Evolutionary conservation across 805 yeast species (phyloP).

Genomic region (Ogataea methanolica): DNA sequence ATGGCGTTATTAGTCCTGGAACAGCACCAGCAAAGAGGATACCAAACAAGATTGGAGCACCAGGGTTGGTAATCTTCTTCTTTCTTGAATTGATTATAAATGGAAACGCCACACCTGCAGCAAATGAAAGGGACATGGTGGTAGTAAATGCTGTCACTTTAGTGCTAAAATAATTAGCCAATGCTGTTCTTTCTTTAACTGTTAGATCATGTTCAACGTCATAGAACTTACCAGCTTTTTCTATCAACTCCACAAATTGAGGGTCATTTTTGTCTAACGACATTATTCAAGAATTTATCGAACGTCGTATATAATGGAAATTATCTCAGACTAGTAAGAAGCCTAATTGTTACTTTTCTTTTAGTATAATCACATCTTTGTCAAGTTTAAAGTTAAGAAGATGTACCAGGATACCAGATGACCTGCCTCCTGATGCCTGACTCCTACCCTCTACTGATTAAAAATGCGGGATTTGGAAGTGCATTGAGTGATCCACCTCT

Average conservation of each 20-base stretch:
- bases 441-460: too few relatives aligned
- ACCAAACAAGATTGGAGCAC: slow-evolving; percentile 29
- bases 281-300: too few relatives aligned
- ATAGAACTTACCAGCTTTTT: slow-evolving; percentile 43
- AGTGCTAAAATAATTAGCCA: slow-evolving; percentile 34
- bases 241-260: slow-evolving; percentile 31
- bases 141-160: slow-evolving; percentile 34
- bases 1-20: too few relatives aligned
- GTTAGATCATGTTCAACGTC: slow-evolving; percentile 42
- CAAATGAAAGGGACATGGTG: slow-evolving; percentile 26
- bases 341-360: too few relatives aligned
- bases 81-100: slow-evolving; percentile 31
- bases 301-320: too few relatives aligned
- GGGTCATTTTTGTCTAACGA: slow-evolving; percentile 5
- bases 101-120: slow-evolving; percentile 40
- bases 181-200: slow-evolving; percentile 35
- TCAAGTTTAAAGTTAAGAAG: too few relatives aligned
- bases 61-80: slow-evolving; percentile 33
- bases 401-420: too few relatives aligned
- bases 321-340: too few relatives aligned
- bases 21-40: slow-evolving; percentile 3
- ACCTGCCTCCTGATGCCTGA: too few relatives aligned
- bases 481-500: too few relatives aligned
- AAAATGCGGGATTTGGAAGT: too few relatives aligned
- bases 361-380: too few relatives aligned